Conservation (phyloP, 2,329 filamentous ascomycete genomes). For the Neoascochyta sp. region DNA sequence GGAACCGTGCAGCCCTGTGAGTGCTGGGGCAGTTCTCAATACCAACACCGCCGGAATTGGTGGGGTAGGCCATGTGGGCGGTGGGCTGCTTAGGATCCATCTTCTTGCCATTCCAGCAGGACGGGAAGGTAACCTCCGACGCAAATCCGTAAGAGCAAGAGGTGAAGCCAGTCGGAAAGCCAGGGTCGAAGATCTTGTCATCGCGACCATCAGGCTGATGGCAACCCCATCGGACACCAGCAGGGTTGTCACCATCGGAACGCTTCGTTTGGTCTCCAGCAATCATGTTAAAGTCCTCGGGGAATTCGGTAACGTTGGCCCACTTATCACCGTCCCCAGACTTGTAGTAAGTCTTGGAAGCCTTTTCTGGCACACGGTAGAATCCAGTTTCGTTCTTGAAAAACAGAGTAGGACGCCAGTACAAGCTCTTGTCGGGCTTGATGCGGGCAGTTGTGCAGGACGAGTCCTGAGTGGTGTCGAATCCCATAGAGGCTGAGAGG, state of each 20-base stretch:
- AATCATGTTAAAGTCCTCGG: conserved; percentile 37
- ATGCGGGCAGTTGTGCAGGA: conserved; percentile 37
- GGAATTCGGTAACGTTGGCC: conserved; percentile 38
- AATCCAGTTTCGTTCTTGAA: conserved; percentile 38
- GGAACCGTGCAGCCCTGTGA: conserved; percentile 33
- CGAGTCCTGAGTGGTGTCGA: conserved; percentile 25
- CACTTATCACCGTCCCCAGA: conserved; percentile 31
- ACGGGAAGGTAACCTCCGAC: conserved; percentile 35
- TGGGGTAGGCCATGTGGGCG: conserved; percentile 42
- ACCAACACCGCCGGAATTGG: conserved; percentile 18
- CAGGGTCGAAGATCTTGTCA: conserved; percentile 24
- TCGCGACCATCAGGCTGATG: conserved; percentile 21
- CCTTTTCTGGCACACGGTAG: conserved; percentile 35
- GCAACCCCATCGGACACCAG: conserved; percentile 34
- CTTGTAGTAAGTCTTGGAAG: conserved; percentile 40
- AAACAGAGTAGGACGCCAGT: conserved; percentile 39
- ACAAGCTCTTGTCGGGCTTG: conserved; percentile 38
- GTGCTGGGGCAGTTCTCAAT: conserved; percentile 34
- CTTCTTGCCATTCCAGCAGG: conserved; percentile 38
- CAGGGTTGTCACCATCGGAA: conserved; percentile 26
- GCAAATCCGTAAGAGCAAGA: conserved; percentile 37
- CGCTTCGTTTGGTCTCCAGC: conserved; percentile 33
- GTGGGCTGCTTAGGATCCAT: conserved; percentile 30
- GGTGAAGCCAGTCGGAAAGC: conserved; percentile 38
- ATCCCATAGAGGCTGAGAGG: conserved; percentile 25